Percentiles rank a stretch among this genome's conserved stretches.
Conservation (phyloP, 176 grass and related monocot species). For the Musa itinerans region DNA sequence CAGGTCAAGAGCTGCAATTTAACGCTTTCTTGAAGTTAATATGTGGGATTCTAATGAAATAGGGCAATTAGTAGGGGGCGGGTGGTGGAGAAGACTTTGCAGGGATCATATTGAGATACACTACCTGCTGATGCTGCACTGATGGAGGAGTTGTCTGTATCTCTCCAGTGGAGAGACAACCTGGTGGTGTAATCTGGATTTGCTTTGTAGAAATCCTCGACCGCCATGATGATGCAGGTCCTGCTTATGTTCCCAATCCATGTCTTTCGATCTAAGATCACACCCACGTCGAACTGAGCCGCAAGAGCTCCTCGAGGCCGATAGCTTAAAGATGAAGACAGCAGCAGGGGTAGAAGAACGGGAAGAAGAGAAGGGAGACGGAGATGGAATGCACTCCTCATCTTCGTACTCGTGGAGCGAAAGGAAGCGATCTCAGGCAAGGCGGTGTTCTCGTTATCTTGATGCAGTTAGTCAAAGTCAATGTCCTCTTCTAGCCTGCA, state of each 20-base stretch:
- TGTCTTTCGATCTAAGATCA: conserved; percentile 36
- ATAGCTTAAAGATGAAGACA: not conserved
- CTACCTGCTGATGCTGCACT: conserved; percentile 43
- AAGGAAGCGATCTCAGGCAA: too few relatives aligned
- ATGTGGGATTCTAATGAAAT: not conserved
- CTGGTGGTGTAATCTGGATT: conserved; percentile 28
- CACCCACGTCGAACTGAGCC: conserved; percentile 34
- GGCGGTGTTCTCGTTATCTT: too few relatives aligned
- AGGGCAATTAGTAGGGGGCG: not conserved
- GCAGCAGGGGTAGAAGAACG: not conserved
- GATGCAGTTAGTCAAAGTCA: too few relatives aligned
- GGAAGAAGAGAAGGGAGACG: not conserved
- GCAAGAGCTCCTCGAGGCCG: not conserved
- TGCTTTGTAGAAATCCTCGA: conserved; percentile 48
- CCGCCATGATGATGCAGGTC: conserved; percentile 41
- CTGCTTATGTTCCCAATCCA: conserved; percentile 29
- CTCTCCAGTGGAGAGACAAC: conserved; percentile 31
- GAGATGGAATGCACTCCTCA: too few relatives aligned
- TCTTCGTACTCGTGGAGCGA: too few relatives aligned
- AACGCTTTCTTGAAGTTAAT: too few relatives aligned
- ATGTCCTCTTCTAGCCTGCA: too few relatives aligned
- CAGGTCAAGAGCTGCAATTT: conserved; percentile 56
- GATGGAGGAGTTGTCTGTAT: conserved; percentile 32
- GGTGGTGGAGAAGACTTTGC: not conserved
- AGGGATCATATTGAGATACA: not conserved